Conservation (phyloP, 495 filamentous ascomycete species). For the Podospora didyma region DNA sequence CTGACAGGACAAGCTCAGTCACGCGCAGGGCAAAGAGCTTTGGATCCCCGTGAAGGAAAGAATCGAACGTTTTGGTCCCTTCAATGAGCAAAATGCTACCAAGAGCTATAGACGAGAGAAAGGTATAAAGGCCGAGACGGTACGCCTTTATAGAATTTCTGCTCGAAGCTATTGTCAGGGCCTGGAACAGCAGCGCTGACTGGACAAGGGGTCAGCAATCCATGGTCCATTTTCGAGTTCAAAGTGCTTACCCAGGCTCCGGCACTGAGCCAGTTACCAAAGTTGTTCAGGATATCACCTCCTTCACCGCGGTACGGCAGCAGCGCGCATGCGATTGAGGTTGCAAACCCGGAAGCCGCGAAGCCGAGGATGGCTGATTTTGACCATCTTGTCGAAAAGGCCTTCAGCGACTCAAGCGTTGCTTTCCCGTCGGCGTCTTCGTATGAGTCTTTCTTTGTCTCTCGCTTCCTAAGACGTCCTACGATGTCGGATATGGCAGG, state of each 20-base stretch:
- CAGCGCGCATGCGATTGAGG: conserved; percentile 43
- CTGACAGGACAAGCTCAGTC: conserved; percentile 30
- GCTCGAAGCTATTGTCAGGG: conserved; percentile 36
- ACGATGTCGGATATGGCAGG: conserved; percentile 30
- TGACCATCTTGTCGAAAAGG: conserved; percentile 47
- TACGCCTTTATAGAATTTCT: conserved; percentile 44
- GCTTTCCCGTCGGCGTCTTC: conserved; percentile 62
- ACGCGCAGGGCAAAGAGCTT: conserved; percentile 32
- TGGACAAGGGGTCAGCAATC: conserved; percentile 20
- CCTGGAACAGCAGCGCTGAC: conserved; percentile 45
- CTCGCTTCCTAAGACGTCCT: conserved; percentile 25
- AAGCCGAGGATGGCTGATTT: conserved; percentile 43
- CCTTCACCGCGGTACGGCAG: conserved; percentile 26
- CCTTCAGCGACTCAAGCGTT: conserved; percentile 50
- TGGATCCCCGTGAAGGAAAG: conserved; percentile 22
- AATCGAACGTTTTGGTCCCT: conserved; percentile 28
- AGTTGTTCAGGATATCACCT: conserved; percentile 13
- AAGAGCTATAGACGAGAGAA: conserved; percentile 38
- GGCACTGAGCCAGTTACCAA: conserved; percentile 40
- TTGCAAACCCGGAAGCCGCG: conserved; percentile 39
- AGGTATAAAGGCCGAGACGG: conserved; percentile 42
- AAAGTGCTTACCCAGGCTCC: conserved; percentile 47
- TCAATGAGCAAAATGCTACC: conserved; percentile 36
- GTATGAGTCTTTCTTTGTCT: conserved; percentile 41
- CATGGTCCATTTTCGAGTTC: too few species aligned